These are phyloP conservation scores for Neoconidiobolus thromboides DNA, from an alignment of 371 early-diverging fungal species.

Conservation along the genomic window DNA sequence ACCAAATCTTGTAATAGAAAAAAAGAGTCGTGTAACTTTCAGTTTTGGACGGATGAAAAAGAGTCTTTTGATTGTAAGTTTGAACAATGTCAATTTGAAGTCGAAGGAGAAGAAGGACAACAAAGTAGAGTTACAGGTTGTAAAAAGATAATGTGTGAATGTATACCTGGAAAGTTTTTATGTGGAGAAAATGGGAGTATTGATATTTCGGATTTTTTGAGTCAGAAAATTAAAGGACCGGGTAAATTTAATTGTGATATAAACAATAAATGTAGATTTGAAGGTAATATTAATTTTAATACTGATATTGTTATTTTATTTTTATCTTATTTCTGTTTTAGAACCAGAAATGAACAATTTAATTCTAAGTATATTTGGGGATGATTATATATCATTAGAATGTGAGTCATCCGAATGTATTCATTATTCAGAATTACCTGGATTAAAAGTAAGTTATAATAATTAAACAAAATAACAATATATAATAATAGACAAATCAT, in stretches of 20 bases:
- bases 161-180: conserved; percentile 49
- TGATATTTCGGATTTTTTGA: conserved; percentile 46
- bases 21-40: conserved; percentile 35
- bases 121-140: conserved; percentile 24
- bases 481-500: no score
- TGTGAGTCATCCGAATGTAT: conserved; percentile 68
- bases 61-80: conserved; percentile 62
- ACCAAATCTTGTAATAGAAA: conserved; percentile 40
- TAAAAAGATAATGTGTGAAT: conserved; percentile 41
- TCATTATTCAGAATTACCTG: conserved; percentile 73
- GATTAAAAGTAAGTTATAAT: conserved; percentile 14
- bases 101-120: not conserved
- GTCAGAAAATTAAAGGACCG: conserved; percentile 53
- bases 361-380: conserved; percentile 51
- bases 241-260: conserved; percentile 39
- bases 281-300: conserved; percentile 16
- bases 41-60: conserved; percentile 58
- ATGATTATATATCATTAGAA: conserved; percentile 43
- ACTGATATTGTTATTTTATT: not conserved
- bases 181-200: conserved; percentile 61
- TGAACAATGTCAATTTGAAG: conserved; percentile 33
- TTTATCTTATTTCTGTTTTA: not conserved
- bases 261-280: conserved; percentile 37
- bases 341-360: conserved; percentile 56
- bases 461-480: not conserved